Conservation (phyloP, 208 protist genomes). For the Acanthamoeba polyphaga region DNA sequence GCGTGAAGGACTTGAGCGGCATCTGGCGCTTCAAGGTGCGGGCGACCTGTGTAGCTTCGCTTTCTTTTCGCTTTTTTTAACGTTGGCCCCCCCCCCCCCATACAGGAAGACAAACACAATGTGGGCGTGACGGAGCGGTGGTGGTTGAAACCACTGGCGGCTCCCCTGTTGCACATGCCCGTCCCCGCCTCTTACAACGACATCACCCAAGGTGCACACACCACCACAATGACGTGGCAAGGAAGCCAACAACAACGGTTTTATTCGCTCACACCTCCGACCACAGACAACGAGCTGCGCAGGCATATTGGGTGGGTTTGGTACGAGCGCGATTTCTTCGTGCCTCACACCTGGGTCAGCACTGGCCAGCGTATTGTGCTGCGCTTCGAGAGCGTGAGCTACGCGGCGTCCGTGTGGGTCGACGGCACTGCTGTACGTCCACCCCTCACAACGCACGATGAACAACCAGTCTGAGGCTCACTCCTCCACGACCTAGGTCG, state of each 20-base stretch:
- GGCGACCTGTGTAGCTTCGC: not conserved
- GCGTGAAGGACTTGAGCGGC: slow-evolving; percentile 26
- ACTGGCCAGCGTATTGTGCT: slow-evolving; percentile 12
- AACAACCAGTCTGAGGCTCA: not conserved
- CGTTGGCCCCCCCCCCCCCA: not conserved
- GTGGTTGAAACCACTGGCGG: not conserved
- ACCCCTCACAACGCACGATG: too few relatives aligned
- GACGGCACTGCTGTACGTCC: slow-evolving; percentile 14
- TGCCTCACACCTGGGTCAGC: not conserved
- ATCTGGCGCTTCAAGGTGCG: slow-evolving; percentile 49
- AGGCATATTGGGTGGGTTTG: slow-evolving; percentile 23
- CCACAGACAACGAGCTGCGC: slow-evolving; percentile 16
- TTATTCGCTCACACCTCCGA: too few relatives aligned
- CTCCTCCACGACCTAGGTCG: not conserved
- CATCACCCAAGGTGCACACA: not conserved
- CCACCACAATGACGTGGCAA: not conserved
- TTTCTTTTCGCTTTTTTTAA: not conserved
- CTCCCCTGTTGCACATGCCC: not conserved
- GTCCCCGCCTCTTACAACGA: slow-evolving; percentile 48
- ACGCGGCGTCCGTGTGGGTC: slow-evolving; percentile 15
- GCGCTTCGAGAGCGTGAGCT: slow-evolving; percentile 54
- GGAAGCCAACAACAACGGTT: not conserved
- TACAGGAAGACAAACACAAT: slow-evolving; percentile 11
- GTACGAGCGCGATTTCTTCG: slow-evolving; percentile 42
- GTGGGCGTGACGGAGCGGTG: not conserved